Evolutionary conservation across 495 filamentous ascomycete species (phyloP).

Genomic region (Pyrenopolyporus hunteri): DNA sequence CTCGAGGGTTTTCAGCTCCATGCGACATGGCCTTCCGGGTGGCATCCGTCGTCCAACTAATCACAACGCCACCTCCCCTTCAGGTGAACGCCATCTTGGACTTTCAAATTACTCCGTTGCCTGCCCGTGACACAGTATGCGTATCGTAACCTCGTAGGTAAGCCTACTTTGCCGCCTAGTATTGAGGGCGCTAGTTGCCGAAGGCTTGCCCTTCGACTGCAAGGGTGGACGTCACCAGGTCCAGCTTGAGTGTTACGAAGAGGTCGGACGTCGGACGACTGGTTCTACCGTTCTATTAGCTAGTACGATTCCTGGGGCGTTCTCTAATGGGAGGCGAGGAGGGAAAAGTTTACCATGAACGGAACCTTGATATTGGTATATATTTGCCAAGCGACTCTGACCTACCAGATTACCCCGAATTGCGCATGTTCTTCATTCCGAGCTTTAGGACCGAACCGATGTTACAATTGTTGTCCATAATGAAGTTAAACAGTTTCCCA

Average conservation of each 20-base stretch:
- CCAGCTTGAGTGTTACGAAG: no score
- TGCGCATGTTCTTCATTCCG: conserved; percentile 5
- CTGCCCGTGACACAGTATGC: no score
- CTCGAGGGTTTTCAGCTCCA: conserved; percentile 9
- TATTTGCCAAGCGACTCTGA: no score
- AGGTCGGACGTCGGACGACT: no score
- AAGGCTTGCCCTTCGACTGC: no score
- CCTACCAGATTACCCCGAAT: no score
- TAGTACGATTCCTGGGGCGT: no score
- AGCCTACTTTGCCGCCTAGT: not conserved
- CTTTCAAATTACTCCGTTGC: conserved; percentile 13
- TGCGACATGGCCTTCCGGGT: conserved; percentile 1
- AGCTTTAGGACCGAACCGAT: not conserved
- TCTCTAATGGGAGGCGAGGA: no score
- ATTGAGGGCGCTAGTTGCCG: not conserved
- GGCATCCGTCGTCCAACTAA: not conserved
- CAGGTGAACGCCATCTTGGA: not conserved
- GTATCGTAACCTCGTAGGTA: not conserved
- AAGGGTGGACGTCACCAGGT: no score
- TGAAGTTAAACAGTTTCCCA: not conserved
- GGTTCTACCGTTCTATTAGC: no score
- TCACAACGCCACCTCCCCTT: not conserved
- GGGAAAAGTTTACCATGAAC: no score
- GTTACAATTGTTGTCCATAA: not conserved
- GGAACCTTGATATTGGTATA: no score